Evolutionary conservation across 1,284 basidiomycete species (phyloP).

Genomic region (Cryptococcus deneoformans): DNA sequence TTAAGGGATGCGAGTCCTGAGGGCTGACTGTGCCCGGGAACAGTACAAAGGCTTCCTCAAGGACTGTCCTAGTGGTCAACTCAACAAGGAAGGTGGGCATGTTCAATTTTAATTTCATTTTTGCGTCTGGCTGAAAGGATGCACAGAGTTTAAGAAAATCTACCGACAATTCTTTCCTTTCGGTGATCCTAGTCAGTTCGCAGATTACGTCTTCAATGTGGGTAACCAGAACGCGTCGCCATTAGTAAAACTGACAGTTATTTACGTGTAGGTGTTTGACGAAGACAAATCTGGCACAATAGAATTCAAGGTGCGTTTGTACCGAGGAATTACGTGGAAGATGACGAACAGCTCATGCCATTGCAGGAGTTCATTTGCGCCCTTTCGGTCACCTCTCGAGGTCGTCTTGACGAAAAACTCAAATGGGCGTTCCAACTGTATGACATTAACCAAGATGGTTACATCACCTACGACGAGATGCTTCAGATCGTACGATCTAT

Average conservation of each 20-base stretch:
- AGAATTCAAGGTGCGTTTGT: constrained; percentile 68
- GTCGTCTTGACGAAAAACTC: constrained; percentile 95
- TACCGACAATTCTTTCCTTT: constrained; percentile 99
- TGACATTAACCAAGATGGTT: constrained; percentile 97
- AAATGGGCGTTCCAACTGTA: constrained; percentile 99
- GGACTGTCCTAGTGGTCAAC: constrained; percentile 95
- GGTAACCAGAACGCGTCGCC: constrained; percentile 5
- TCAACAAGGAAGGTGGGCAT: constrained; percentile 70
- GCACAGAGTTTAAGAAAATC: constrained; percentile 85
- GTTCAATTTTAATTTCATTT: no score
- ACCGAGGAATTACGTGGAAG: constrained; percentile 7
- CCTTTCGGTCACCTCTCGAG: constrained; percentile 89
- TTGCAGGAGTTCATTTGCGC: constrained; percentile 92
- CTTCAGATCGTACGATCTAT: constrained; percentile 92
- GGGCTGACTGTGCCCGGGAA: neutral
- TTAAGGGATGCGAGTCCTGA: neutral
- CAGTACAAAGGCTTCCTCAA: constrained; percentile 99
- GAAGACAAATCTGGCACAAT: constrained; percentile 94
- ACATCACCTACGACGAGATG: constrained; percentile 98
- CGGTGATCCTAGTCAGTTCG: constrained; percentile 94
- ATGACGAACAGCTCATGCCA: constrained; percentile 37
- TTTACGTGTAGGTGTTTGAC: constrained; percentile 65
- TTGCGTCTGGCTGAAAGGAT: neutral
- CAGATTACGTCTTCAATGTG: constrained; percentile 95
- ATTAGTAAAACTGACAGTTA: neutral